Conservation (phyloP, 2,329 filamentous ascomycete species). For the Ophiostoma montium region DNA sequence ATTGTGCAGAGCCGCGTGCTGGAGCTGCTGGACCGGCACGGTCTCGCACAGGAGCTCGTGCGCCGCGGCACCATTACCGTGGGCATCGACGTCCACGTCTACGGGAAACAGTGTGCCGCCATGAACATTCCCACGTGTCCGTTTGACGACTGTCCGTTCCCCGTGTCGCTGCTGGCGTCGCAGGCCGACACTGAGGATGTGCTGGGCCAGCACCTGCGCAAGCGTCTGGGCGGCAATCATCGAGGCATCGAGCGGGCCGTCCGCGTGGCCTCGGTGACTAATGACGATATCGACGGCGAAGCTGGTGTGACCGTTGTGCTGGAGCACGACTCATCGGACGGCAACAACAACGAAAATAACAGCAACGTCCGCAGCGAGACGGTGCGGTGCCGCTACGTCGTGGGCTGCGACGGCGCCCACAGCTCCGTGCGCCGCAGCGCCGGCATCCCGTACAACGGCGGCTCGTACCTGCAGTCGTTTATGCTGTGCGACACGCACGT, state of each 20-base stretch:
- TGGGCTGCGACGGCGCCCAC: conserved; percentile 34
- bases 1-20: conserved; percentile 34
- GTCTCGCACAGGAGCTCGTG: conserved; percentile 22
- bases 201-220: conserved; percentile 26
- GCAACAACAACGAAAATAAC: neutral
- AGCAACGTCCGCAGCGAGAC: neutral
- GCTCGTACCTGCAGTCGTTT: conserved; percentile 29
- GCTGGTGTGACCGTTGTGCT: conserved; percentile 15
- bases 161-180: conserved; percentile 13
- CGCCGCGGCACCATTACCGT: conserved; percentile 22
- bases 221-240: conserved; percentile 18
- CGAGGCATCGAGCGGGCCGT: conserved; percentile 20
- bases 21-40: conserved; percentile 34
- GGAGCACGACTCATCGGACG: neutral
- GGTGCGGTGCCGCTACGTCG: conserved; percentile 25
- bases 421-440: conserved; percentile 27
- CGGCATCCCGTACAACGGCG: conserved; percentile 27
- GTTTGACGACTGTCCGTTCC: conserved; percentile 13
- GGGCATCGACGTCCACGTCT: conserved; percentile 25
- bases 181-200: conserved; percentile 16
- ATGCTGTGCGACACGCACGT: conserved; percentile 29
- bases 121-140: conserved; percentile 17
- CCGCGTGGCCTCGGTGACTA: conserved; percentile 10
- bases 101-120: conserved; percentile 19
- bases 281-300: conserved; percentile 8